phyloP scores from a whole-genome alignment of 2,329 filamentous ascomycete genomes.

The Geoglossum cookeanum region DNA sequence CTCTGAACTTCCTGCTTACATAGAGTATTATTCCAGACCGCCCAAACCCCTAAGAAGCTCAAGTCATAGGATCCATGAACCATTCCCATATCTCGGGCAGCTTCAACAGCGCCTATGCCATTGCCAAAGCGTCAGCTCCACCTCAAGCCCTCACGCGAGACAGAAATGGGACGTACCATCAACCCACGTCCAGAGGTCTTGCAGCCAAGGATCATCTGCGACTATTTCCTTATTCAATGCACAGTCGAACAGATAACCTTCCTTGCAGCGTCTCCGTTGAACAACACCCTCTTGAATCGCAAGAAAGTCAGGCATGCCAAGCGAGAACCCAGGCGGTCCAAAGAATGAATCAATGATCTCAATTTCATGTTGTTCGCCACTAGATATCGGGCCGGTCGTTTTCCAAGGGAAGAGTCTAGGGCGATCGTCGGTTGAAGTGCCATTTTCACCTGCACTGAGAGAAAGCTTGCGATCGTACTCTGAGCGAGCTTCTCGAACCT shows the following conservation, averaged over 20 bases:
- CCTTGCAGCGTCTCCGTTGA: constrained; percentile 33
- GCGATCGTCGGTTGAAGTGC: too few species aligned
- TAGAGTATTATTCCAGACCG: constrained; percentile 52
- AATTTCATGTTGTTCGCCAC: neutral
- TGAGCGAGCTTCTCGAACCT: neutral
- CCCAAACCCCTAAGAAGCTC: constrained; percentile 54
- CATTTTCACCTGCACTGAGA: neutral
- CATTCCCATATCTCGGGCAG: constrained; percentile 51
- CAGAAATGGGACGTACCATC: constrained; percentile 28
- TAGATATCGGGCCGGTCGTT: neutral
- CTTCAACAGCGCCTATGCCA: constrained; percentile 37
- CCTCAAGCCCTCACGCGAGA: constrained; percentile 9
- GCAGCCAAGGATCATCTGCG: constrained; percentile 53
- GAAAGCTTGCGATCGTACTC: neutral
- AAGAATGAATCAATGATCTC: constrained; percentile 6
- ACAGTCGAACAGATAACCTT: constrained; percentile 39
- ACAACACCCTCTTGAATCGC: constrained; percentile 13
- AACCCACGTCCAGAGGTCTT: constrained; percentile 62
- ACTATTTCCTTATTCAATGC: constrained; percentile 46
- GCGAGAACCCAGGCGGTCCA: constrained; percentile 9
- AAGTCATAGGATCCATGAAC: constrained; percentile 47
- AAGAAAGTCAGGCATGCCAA: constrained; percentile 9
- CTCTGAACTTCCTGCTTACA: constrained; percentile 26
- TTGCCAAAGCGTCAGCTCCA: constrained; percentile 4
- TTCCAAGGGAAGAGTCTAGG: neutral